These are phyloP conservation scores for Brasenia schreberi DNA, from an alignment of 164 flowering plant species.

Conservation along the genomic window DNA sequence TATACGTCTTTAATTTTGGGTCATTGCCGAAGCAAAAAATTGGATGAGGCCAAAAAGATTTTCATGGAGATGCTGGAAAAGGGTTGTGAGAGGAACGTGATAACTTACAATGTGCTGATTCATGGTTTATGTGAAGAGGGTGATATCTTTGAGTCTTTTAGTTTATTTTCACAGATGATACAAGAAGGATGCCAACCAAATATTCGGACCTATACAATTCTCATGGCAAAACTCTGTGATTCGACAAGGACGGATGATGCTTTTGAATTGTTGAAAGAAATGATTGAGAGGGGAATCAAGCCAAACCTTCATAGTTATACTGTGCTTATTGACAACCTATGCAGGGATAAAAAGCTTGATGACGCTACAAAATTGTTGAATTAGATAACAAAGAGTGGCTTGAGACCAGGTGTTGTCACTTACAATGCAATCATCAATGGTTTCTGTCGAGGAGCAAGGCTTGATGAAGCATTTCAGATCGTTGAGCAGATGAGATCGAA, in stretches of 20 bases:
- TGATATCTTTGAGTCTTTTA: slow-evolving; percentile 46
- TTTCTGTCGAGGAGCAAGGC: slow-evolving; percentile 48
- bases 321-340: slow-evolving; percentile 45
- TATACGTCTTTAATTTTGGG: slow-evolving; percentile 68
- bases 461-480: slow-evolving; percentile 39
- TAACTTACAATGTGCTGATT: slow-evolving; percentile 49
- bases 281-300: slow-evolving; percentile 52
- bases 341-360: slow-evolving; percentile 47
- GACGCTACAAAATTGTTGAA: slow-evolving; percentile 36
- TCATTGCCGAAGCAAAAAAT: slow-evolving; percentile 46
- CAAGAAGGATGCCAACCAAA: slow-evolving; percentile 43
- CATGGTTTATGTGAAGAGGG: slow-evolving; percentile 68
- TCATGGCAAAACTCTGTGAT: slow-evolving; percentile 45
- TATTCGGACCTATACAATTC: slow-evolving; percentile 62
- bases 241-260: slow-evolving; percentile 40
- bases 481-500: slow-evolving; percentile 16
- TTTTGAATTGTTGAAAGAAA: slow-evolving; percentile 37
- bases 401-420: slow-evolving; percentile 55
- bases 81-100: slow-evolving; percentile 60
- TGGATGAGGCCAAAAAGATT: slow-evolving; percentile 35
- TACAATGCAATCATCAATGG: slow-evolving; percentile 82
- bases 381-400: slow-evolving; percentile 31
- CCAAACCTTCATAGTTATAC: slow-evolving; percentile 79
- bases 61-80: slow-evolving; percentile 42
- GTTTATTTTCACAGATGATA: slow-evolving; percentile 42